Conservation (phyloP, 305 asterid species). For the Euphrasia arctica region DNA sequence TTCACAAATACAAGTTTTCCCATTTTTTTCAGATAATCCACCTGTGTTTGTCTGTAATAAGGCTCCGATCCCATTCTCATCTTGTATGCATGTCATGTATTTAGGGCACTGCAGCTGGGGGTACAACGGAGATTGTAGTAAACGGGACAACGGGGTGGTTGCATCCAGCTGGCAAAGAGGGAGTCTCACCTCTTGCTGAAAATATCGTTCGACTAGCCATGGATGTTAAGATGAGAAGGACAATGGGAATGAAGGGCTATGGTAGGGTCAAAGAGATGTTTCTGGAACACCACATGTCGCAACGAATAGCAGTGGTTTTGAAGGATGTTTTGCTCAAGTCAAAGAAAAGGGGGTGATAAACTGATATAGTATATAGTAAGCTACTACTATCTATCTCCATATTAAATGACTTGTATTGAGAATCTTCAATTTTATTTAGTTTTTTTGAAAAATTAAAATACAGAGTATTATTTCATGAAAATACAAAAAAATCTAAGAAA, state of each 20-base stretch:
- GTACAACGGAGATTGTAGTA: constrained; percentile 80
- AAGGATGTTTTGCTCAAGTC: constrained; percentile 67
- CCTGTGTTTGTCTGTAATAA: no score
- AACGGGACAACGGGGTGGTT: constrained; percentile 82
- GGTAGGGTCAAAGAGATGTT: constrained; percentile 65
- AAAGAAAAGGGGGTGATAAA: constrained; percentile 26
- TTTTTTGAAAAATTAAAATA: no score
- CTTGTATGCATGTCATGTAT: constrained; percentile 13
- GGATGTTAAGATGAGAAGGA: constrained; percentile 48
- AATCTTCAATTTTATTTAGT: no score
- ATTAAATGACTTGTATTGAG: no score
- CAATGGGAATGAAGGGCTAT: constrained; percentile 76
- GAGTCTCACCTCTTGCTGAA: constrained; percentile 71
- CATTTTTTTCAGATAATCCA: no score
- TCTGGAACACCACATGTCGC: constrained; percentile 81
- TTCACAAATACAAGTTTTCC: no score
- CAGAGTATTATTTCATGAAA: no score
- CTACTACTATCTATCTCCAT: neutral
- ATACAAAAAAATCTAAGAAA: no score
- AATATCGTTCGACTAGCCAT: constrained; percentile 65
- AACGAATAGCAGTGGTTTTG: constrained; percentile 63
- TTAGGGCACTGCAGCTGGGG: constrained; percentile 99
- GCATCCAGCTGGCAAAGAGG: constrained; percentile 94
- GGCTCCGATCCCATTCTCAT: neutral
- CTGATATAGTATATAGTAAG: neutral